phyloP scores from a whole-genome alignment of 768 basidiomycete genomes.

The Lactarius psammicola region DNA sequence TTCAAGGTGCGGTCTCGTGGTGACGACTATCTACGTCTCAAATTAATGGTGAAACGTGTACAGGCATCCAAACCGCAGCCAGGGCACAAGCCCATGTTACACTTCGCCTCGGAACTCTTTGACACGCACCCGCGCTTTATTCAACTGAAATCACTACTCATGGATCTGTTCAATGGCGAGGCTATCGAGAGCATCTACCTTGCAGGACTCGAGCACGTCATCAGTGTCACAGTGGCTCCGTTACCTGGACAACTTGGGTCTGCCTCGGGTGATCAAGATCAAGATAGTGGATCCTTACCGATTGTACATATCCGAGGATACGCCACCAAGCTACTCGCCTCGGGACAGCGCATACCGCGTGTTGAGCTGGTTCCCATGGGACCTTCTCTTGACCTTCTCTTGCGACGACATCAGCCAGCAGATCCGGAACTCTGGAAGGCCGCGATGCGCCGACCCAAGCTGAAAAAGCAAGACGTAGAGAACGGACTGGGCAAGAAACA shows the following conservation, averaged over 20 bases:
- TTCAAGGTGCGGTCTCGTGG: slow-evolving; percentile 66
- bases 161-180: slow-evolving; percentile 90
- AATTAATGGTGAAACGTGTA: not conserved
- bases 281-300: slow-evolving; percentile 49
- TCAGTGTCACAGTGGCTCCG: slow-evolving; percentile 75
- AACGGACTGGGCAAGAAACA: slow-evolving; percentile 86
- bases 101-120: slow-evolving; percentile 94
- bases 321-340: slow-evolving; percentile 66
- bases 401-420: slow-evolving; percentile 72
- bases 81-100: slow-evolving; percentile 89
- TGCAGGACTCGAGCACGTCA: slow-evolving; percentile 81
- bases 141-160: slow-evolving; percentile 87
- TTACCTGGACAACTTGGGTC: slow-evolving; percentile 54
- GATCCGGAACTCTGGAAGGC: slow-evolving; percentile 78
- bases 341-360: slow-evolving; percentile 77
- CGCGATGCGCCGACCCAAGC: slow-evolving; percentile 79
- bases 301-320: slow-evolving; percentile 88
- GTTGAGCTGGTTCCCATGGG: slow-evolving; percentile 88
- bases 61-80: slow-evolving; percentile 87
- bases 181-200: slow-evolving; percentile 81
- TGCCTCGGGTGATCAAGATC: slow-evolving; percentile 35
- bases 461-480: slow-evolving; percentile 86
- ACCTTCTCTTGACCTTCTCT: slow-evolving; percentile 77
- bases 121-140: slow-evolving; percentile 90
- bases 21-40: not conserved